A percentile compares a stretch with the other conserved stretches of the same genome.
phyloP scores from a whole-genome alignment of 441 rosid genomes.

The Gossypium laxum region DNA sequence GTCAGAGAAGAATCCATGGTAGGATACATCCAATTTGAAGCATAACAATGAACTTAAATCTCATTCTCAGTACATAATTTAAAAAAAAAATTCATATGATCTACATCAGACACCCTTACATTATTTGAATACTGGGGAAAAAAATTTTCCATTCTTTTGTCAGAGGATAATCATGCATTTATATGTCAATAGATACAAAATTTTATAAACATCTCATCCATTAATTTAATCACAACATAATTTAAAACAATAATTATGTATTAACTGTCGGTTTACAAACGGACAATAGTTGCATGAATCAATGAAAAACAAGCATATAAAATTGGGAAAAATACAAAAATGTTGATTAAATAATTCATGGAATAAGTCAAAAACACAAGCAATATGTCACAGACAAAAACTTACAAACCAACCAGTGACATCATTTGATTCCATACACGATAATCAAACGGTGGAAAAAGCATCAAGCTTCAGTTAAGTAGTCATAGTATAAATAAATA shows the following conservation, averaged over 20 bases:
- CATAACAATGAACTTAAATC: slow-evolving; percentile 6
- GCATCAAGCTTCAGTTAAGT: neutral
- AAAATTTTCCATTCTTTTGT: slow-evolving; percentile 20
- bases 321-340: neutral
- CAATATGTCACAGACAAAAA: slow-evolving; percentile 13
- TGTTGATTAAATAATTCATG: neutral
- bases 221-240: slow-evolving; percentile 16
- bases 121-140: neutral
- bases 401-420: slow-evolving; percentile 1
- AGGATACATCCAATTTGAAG: slow-evolving; percentile 16
- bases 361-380: slow-evolving; percentile 7
- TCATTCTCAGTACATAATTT: neutral
- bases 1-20: slow-evolving; percentile 18
- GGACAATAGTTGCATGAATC: slow-evolving; percentile 36
- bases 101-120: slow-evolving; percentile 14
- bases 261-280: slow-evolving; percentile 21
- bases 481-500: neutral
- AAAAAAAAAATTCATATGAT: slow-evolving; percentile 15
- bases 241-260: slow-evolving; percentile 22
- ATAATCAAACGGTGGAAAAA: slow-evolving; percentile 2
- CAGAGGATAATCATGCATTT: slow-evolving; percentile 28
- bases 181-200: slow-evolving; percentile 20
- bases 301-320: slow-evolving; percentile 21
- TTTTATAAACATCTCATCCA: slow-evolving; percentile 19
- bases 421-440: slow-evolving; percentile 14